phyloP scores from a whole-genome alignment of 148 eudicot genomes.

The Vaccinium corymbosum region DNA sequence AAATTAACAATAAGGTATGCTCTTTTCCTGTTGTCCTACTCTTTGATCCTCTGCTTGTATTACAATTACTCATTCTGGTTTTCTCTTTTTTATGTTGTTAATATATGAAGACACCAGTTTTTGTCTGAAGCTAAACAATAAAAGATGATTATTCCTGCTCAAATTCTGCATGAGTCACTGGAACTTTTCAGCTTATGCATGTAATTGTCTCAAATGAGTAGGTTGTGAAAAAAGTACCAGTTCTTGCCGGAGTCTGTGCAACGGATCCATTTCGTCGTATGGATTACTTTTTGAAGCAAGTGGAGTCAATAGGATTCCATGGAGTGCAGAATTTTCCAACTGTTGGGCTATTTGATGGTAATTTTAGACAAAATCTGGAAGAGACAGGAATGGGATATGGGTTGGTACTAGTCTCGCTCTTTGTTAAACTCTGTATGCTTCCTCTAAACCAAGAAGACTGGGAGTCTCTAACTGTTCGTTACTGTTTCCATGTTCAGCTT shows the following conservation, averaged over 20 bases:
- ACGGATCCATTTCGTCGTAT: slow-evolving; percentile 96
- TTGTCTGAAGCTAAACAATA: neutral
- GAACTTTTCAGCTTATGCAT: slow-evolving; percentile 19
- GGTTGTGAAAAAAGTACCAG: slow-evolving; percentile 89
- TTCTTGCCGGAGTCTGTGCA: slow-evolving; percentile 95
- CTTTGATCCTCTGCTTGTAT: neutral
- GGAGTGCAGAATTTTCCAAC: slow-evolving; percentile 99
- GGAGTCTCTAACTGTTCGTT: neutral
- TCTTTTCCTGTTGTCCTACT: neutral
- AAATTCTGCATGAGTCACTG: neutral
- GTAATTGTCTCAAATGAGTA: slow-evolving; percentile 22
- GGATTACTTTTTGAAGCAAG: slow-evolving; percentile 72
- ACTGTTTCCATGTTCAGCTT: slow-evolving; percentile 35
- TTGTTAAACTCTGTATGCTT: neutral
- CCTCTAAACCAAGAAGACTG: neutral
- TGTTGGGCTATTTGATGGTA: slow-evolving; percentile 96
- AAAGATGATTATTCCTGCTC: slow-evolving; percentile 3
- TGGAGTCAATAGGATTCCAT: slow-evolving; percentile 77
- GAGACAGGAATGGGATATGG: slow-evolving; percentile 99
- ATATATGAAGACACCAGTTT: neutral
- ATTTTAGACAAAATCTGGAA: slow-evolving; percentile 91
- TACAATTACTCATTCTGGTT: neutral
- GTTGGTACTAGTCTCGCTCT: slow-evolving; percentile 29
- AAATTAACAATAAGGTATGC: neutral
- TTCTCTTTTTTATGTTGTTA: neutral